phyloP scores from a whole-genome alignment of 148 eudicot species.

The Fagopyrum tataricum region DNA sequence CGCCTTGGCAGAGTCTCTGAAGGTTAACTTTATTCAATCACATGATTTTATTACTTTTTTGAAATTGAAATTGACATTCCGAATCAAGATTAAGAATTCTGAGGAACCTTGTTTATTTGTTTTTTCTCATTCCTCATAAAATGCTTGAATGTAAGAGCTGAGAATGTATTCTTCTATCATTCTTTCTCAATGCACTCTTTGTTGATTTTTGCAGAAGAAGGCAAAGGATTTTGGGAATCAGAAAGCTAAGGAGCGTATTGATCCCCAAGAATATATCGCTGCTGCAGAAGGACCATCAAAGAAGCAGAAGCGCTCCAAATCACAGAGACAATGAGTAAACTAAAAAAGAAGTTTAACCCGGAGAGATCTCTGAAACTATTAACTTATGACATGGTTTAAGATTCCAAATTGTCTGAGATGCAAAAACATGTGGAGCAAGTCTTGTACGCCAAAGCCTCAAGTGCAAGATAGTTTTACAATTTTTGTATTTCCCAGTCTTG shows the following conservation, averaged over 20 bases:
- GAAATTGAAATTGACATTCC: neutral
- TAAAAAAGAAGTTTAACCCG: neutral
- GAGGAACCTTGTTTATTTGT: no score
- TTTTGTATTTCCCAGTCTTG: neutral
- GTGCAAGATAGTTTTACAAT: no score
- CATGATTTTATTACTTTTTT: neutral
- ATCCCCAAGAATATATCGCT: constrained; percentile 45
- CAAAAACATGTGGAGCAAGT: no score
- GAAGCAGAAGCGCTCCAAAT: constrained; percentile 31
- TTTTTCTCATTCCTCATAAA: neutral
- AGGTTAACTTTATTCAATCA: constrained; percentile 36
- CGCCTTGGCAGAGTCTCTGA: constrained; percentile 51
- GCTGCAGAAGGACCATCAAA: constrained; percentile 40
- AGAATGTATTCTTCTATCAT: neutral
- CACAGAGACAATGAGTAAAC: neutral
- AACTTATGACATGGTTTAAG: neutral
- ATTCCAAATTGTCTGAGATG: neutral
- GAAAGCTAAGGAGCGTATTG: constrained; percentile 40
- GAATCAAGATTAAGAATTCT: neutral
- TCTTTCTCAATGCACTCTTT: neutral
- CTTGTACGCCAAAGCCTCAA: no score
- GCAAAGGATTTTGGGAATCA: constrained; percentile 49
- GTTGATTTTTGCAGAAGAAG: constrained; percentile 47
- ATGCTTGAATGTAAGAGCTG: neutral
- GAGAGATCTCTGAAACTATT: neutral